Evolutionary conservation across 179 eudicot species (phyloP).

Genomic region (Silene vulgaris): DNA sequence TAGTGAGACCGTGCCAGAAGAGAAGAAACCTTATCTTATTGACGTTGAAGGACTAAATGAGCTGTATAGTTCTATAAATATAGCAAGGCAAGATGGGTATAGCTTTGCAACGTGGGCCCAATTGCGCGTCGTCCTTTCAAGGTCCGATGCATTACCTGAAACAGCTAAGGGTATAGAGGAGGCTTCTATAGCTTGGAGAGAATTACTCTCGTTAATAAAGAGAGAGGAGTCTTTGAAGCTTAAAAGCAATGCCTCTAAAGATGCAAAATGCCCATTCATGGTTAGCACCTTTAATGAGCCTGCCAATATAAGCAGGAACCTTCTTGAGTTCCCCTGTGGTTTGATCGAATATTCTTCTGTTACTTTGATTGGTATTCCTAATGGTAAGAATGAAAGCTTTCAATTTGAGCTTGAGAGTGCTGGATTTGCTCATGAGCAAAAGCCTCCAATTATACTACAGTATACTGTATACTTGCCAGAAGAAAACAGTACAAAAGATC

Average conservation of each 20-base stretch:
- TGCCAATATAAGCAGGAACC: slow-evolving; percentile 28
- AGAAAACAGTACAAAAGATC: slow-evolving; percentile 67
- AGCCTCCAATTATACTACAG: slow-evolving; percentile 58
- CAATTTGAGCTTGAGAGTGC: slow-evolving; percentile 68
- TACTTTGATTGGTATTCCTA: slow-evolving; percentile 70
- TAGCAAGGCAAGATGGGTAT: slow-evolving; percentile 34
- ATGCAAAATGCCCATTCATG: slow-evolving; percentile 46
- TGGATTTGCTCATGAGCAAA: slow-evolving; percentile 40
- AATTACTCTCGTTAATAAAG: slow-evolving; percentile 35
- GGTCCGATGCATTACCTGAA: slow-evolving; percentile 80
- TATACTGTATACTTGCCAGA: slow-evolving; percentile 65
- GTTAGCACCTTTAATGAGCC: slow-evolving; percentile 40
- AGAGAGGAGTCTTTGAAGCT: slow-evolving; percentile 18
- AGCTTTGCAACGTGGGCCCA: slow-evolving; percentile 53
- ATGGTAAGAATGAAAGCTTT: slow-evolving; percentile 53
- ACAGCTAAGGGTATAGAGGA: slow-evolving; percentile 66
- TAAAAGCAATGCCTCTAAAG: slow-evolving; percentile 19
- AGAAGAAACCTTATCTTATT: slow-evolving; percentile 45
- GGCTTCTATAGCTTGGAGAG: slow-evolving; percentile 59
- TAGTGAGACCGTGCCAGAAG: slow-evolving; percentile 21
- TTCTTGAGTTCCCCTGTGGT: slow-evolving; percentile 69
- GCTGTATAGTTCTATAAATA: slow-evolving; percentile 46
- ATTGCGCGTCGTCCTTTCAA: slow-evolving; percentile 52
- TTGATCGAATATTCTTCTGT: slow-evolving; percentile 76
- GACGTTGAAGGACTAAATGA: slow-evolving; percentile 50